Evolutionary conservation across 768 basidiomycete species (phyloP).

Genomic region (Cyclocybe cylindracea): DNA sequence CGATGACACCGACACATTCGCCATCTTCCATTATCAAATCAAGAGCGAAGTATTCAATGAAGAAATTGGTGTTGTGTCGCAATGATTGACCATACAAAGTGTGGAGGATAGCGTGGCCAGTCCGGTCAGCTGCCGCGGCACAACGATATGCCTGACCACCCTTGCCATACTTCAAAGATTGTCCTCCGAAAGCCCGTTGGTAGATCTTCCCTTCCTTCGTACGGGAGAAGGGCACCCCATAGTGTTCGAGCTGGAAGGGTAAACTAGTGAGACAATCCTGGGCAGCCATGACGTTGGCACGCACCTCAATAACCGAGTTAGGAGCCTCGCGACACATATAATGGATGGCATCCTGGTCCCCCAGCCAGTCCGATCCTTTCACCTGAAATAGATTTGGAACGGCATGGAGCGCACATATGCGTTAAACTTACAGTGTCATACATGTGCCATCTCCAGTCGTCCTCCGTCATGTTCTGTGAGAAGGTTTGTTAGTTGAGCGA

Average conservation of each 20-base stretch:
- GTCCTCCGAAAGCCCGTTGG: slow-evolving; percentile 98
- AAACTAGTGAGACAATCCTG: slow-evolving; percentile 2
- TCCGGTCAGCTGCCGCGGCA: slow-evolving; percentile 97
- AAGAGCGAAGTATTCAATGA: slow-evolving; percentile 99
- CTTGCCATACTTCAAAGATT: slow-evolving; percentile 95
- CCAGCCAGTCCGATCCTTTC: slow-evolving; percentile 99
- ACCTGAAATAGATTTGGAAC: slow-evolving; percentile 54
- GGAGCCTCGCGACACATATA: slow-evolving; percentile 99
- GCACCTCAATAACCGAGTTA: slow-evolving; percentile 86
- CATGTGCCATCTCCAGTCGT: slow-evolving; percentile 99
- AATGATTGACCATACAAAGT: slow-evolving; percentile 99
- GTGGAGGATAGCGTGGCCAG: slow-evolving; percentile 97
- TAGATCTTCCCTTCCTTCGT: slow-evolving; percentile 99
- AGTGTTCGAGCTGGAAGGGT: slow-evolving; percentile 84
- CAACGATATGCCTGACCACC: slow-evolving; percentile 99
- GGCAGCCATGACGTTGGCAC: slow-evolving; percentile 10
- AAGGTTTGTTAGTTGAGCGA: slow-evolving; percentile 6
- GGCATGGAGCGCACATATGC: slow-evolving; percentile 2
- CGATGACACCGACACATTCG: slow-evolving; percentile 98
- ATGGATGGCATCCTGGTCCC: slow-evolving; percentile 99
- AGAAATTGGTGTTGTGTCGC: slow-evolving; percentile 99
- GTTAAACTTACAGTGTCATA: slow-evolving; percentile 77
- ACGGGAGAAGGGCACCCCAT: slow-evolving; percentile 96
- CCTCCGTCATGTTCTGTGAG: slow-evolving; percentile 94
- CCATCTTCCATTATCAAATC: slow-evolving; percentile 99